A percentile compares a stretch with the other conserved stretches of the same genome.
Evolutionary conservation across 1,139 yeast species (phyloP).

Genomic region (Taiozyma onychis): DNA sequence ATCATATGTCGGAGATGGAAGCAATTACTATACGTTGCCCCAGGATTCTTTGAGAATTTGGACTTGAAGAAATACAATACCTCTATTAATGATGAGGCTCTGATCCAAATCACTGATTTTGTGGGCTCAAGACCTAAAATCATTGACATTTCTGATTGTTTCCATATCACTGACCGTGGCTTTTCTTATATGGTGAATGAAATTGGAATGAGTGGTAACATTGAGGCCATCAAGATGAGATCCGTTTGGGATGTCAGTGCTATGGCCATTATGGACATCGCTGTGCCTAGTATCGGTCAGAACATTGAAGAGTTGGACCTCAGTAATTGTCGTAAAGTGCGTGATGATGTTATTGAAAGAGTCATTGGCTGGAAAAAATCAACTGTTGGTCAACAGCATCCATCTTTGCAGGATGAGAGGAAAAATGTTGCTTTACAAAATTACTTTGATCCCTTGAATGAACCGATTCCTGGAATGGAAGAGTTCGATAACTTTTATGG

Average conservation of each 20-base stretch:
- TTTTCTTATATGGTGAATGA: slow-evolving; percentile 66
- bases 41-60: slow-evolving; percentile 41
- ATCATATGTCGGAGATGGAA: slow-evolving; percentile 61
- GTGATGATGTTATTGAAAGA: slow-evolving; percentile 65
- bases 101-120: slow-evolving; percentile 57
- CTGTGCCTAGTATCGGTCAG: slow-evolving; percentile 59
- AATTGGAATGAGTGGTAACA: slow-evolving; percentile 59
- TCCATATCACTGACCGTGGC: slow-evolving; percentile 71
- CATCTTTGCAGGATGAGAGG: background rate
- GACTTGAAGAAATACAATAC: slow-evolving; percentile 61
- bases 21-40: slow-evolving; percentile 54
- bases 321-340: slow-evolving; percentile 67
- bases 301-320: slow-evolving; percentile 55
- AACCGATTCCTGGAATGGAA: slow-evolving; percentile 25
- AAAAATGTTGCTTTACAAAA: background rate
- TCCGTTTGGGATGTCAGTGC: slow-evolving; percentile 77
- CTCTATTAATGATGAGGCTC: slow-evolving; percentile 48
- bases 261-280: slow-evolving; percentile 74
- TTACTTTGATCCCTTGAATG: slow-evolving; percentile 6
- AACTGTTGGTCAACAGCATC: background rate
- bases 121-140: slow-evolving; percentile 61
- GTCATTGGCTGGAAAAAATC: slow-evolving; percentile 48
- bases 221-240: slow-evolving; percentile 51
- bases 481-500: slow-evolving; percentile 18
- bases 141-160: slow-evolving; percentile 66